A percentile compares a stretch with the other conserved stretches of the same genome.
These are phyloP conservation scores for Catharanthus roseus DNA, from an alignment of 257 asterid species.

Conservation along the genomic window DNA sequence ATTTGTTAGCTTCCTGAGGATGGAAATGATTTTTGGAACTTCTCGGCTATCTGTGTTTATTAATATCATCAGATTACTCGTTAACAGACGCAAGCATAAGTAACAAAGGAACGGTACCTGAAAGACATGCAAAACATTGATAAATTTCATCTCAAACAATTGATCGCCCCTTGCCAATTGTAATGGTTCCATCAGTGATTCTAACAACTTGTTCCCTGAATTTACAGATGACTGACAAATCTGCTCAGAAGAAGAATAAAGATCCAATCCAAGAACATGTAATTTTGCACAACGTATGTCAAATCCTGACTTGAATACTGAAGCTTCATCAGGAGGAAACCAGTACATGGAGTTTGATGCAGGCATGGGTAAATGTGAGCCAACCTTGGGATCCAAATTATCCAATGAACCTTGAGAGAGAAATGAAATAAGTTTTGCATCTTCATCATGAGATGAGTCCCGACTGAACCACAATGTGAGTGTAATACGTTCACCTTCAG, in stretches of 20 bases:
- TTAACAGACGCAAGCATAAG: not conserved
- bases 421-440: conserved; percentile 52
- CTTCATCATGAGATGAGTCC: conserved; percentile 74
- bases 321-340: conserved; percentile 87
- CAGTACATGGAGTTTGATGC: conserved; percentile 79
- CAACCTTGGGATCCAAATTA: conserved; percentile 19
- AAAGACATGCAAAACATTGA: conserved; percentile 69
- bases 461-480: conserved; percentile 95
- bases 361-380: conserved; percentile 42
- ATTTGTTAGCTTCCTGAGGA: not conserved
- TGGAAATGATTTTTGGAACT: not conserved
- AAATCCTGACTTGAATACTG: conserved; percentile 58
- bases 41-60: conserved; percentile 1
- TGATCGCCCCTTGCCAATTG: conserved; percentile 41
- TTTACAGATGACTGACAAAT: conserved; percentile 19
- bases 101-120: conserved; percentile 49
- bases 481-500: conserved; percentile 79
- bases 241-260: conserved; percentile 30
- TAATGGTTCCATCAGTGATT: conserved; percentile 44
- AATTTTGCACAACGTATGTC: conserved; percentile 75
- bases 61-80: not conserved
- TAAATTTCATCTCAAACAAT: conserved; percentile 45
- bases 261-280: conserved; percentile 53
- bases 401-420: conserved; percentile 37
- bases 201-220: conserved; percentile 35